These are phyloP conservation scores for Pluteus cervinus DNA, from an alignment of 768 basidiomycete genomes.

Conservation along the genomic window DNA sequence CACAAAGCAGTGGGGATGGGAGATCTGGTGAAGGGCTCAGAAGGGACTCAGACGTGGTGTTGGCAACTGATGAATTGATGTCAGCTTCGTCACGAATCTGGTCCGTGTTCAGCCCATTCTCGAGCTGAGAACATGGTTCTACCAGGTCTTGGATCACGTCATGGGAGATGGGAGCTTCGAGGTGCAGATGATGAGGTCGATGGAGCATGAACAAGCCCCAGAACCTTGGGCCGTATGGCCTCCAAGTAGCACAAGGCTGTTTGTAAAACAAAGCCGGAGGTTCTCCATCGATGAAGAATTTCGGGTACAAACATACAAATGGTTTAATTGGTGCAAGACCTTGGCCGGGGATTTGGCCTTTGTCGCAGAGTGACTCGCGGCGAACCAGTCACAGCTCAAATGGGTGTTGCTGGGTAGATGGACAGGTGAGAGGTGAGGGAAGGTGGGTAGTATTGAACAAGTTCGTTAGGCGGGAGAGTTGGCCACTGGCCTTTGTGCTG, in stretches of 20 bases:
- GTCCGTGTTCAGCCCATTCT: too few species aligned
- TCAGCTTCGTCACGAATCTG: conserved; percentile 16
- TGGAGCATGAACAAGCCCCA: conserved; percentile 54
- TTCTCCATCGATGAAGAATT: conserved; percentile 78
- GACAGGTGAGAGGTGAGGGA: conserved; percentile 15
- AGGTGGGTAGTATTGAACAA: conserved; percentile 45
- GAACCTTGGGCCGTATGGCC: conserved; percentile 64
- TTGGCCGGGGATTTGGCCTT: conserved; percentile 19
- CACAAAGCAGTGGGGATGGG: conserved; percentile 78
- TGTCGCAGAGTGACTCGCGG: conserved; percentile 5
- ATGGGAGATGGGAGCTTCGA: too few species aligned
- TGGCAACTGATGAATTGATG: conserved; percentile 12
- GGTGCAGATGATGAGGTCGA: too few species aligned
- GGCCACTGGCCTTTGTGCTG: conserved; percentile 20
- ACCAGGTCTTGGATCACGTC: too few species aligned
- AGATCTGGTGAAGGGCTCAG: conserved; percentile 28
- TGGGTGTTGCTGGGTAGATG: conserved; percentile 7
- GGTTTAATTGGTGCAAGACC: conserved; percentile 55
- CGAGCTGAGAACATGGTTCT: too few species aligned
- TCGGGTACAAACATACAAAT: conserved; percentile 87
- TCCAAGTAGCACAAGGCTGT: conserved; percentile 85
- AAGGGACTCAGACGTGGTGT: background rate
- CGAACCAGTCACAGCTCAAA: conserved; percentile 13
- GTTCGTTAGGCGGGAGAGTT: conserved; percentile 17
- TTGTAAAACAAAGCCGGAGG: conserved; percentile 76